These are phyloP conservation scores for Arthroderma uncinatum DNA, from an alignment of 2,329 filamentous ascomycete species.

Conservation along the genomic window DNA sequence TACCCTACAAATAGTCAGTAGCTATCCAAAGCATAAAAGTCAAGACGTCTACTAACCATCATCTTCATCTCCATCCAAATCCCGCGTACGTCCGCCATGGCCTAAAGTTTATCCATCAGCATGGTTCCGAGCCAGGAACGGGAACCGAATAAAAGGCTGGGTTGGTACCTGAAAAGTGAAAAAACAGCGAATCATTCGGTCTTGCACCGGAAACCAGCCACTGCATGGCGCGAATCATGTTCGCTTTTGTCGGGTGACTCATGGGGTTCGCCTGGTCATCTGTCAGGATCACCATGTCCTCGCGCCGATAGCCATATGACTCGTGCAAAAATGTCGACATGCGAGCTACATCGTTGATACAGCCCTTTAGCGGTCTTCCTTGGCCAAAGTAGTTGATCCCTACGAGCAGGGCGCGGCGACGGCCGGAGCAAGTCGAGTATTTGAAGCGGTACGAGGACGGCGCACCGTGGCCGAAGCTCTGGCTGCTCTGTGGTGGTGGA, in stretches of 20 bases:
- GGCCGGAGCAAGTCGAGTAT: slow-evolving; percentile 6
- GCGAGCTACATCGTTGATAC: slow-evolving; percentile 6
- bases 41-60: not conserved
- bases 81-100: slow-evolving; percentile 3
- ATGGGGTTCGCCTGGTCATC: slow-evolving; percentile 5
- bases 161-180: slow-evolving; percentile 6
- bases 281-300: slow-evolving; percentile 8
- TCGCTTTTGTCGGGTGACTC: slow-evolving; percentile 3
- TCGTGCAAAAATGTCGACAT: slow-evolving; percentile 4
- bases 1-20: not conserved
- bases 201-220: slow-evolving; percentile 2
- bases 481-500: not conserved
- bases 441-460: slow-evolving; percentile 1
- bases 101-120: slow-evolving; percentile 5
- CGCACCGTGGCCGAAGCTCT: slow-evolving; percentile 1
- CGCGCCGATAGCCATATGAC: slow-evolving; percentile 2
- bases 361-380: not conserved
- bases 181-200: slow-evolving; percentile 8
- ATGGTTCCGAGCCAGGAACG: not conserved
- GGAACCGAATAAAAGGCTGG: not conserved
- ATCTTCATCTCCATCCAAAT: slow-evolving; percentile 7
- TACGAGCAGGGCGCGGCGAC: not conserved
- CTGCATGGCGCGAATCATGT: slow-evolving; percentile 4
- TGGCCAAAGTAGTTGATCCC: slow-evolving; percentile 6
- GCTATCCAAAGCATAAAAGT: not conserved